phyloP scores from a whole-genome alignment of 2,329 filamentous ascomycete genomes.

The Zymoseptoria crescenta region DNA sequence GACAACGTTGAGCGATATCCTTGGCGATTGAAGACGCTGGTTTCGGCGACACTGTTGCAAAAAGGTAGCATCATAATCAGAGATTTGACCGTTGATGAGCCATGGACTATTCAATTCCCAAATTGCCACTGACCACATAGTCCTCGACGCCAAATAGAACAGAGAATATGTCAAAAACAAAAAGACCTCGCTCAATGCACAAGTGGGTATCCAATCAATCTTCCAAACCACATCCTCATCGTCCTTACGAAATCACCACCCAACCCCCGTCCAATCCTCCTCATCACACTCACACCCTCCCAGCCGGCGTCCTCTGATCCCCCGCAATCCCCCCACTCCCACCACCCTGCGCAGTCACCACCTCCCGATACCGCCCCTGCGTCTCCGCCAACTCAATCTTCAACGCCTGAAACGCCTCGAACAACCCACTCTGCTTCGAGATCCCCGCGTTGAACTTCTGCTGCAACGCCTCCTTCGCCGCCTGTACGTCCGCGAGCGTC shows the following conservation, averaged over 20 bases:
- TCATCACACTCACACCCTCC: neutral
- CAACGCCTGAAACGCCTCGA: constrained; percentile 5
- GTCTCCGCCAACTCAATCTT: constrained; percentile 5
- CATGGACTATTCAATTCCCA: neutral
- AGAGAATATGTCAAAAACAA: neutral
- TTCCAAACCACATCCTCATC: neutral
- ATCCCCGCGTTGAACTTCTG: constrained; percentile 1
- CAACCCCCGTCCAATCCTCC: neutral
- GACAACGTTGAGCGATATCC: no score
- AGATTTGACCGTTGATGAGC: no score
- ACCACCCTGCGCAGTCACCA: neutral
- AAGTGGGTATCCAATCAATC: neutral
- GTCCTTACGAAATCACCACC: neutral
- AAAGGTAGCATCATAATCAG: no score
- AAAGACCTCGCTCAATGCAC: neutral
- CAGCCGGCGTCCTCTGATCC: neutral
- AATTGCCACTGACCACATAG: neutral
- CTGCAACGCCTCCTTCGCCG: neutral
- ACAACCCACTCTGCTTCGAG: constrained; percentile 1
- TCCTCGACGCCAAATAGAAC: neutral
- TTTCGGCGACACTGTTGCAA: no score
- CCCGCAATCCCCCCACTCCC: neutral
- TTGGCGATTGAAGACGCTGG: no score
- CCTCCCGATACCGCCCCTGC: constrained; percentile 1
- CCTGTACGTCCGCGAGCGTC: neutral